phyloP scores from a whole-genome alignment of 1,284 basidiomycete species.

The Pseudozyma sp. region DNA sequence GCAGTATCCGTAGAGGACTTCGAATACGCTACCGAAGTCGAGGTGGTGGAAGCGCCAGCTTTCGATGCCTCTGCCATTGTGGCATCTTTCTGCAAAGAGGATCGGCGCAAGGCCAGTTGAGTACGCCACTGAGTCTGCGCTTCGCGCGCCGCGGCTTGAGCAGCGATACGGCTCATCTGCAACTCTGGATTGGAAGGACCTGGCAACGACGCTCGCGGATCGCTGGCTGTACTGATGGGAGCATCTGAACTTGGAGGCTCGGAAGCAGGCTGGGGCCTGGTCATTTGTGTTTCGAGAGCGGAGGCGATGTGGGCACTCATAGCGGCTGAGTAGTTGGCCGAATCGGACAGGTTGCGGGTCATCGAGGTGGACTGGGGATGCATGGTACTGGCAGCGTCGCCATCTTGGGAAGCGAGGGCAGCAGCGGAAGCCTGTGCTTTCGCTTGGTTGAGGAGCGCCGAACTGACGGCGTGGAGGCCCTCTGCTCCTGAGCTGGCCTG shows the following conservation, averaged over 20 bases:
- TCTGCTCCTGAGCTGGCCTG: slow-evolving; percentile 50
- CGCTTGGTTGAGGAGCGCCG: slow-evolving; percentile 51
- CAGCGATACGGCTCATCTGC: slow-evolving; percentile 52
- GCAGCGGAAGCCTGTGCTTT: slow-evolving; percentile 43
- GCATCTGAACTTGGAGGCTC: neutral
- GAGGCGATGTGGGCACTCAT: slow-evolving; percentile 52
- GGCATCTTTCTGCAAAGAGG: slow-evolving; percentile 16
- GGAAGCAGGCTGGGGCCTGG: slow-evolving; percentile 4
- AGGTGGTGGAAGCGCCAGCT: neutral
- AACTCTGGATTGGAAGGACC: slow-evolving; percentile 21
- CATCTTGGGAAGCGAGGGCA: slow-evolving; percentile 9
- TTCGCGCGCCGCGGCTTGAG: slow-evolving; percentile 49
- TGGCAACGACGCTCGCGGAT: slow-evolving; percentile 9
- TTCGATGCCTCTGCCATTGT: neutral
- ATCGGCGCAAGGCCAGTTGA: slow-evolving; percentile 38
- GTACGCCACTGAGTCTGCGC: slow-evolving; percentile 54
- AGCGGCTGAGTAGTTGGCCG: slow-evolving; percentile 52
- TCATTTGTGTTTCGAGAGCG: slow-evolving; percentile 32
- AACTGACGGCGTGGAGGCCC: slow-evolving; percentile 55
- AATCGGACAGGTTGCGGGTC: slow-evolving; percentile 42
- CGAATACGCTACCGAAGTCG: neutral
- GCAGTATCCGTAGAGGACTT: neutral
- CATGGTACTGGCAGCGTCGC: neutral
- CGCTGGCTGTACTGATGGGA: slow-evolving; percentile 26
- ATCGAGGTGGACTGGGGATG: slow-evolving; percentile 27